A percentile compares a stretch with the other conserved stretches of the same genome.
These are phyloP conservation scores for Hippophae gyantsensis DNA, from an alignment of 306 rosid genomes.

Conservation along the genomic window DNA sequence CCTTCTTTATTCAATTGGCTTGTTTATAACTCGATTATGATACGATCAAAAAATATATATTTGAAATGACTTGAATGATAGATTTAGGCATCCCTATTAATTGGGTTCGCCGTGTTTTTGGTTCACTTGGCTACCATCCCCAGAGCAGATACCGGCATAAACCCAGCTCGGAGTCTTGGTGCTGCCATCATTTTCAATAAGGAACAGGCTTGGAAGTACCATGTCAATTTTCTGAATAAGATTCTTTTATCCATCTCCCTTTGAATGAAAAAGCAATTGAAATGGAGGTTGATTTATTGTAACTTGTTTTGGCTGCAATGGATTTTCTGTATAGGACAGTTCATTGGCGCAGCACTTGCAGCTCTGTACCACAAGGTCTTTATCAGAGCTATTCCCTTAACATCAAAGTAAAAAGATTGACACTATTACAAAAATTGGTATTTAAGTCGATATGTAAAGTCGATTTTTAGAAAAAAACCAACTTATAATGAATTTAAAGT, in stretches of 20 bases:
- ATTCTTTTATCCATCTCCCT: neutral
- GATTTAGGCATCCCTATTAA: conserved; percentile 88
- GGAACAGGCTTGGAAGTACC: conserved; percentile 35
- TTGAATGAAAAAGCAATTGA: too few species aligned
- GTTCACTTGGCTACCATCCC: conserved; percentile 59
- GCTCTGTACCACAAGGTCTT: conserved; percentile 48
- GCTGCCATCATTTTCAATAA: conserved; percentile 45
- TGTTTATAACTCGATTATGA: too few species aligned
- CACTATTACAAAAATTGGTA: too few species aligned
- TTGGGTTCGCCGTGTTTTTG: conserved; percentile 69
- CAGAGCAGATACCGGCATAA: conserved; percentile 46
- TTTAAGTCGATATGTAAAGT: too few species aligned
- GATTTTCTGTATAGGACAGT: conserved; percentile 59
- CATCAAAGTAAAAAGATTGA: conserved; percentile 20
- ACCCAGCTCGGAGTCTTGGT: conserved; percentile 52
- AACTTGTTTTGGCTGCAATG: conserved; percentile 22
- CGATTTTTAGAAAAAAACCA: too few species aligned
- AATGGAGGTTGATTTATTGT: too few species aligned
- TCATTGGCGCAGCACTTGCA: conserved; percentile 52
- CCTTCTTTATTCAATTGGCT: neutral
- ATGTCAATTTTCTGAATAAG: conserved; percentile 15
- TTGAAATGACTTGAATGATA: conserved; percentile 1
- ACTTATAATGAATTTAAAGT: too few species aligned
- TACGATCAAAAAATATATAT: too few species aligned
- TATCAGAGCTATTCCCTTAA: conserved; percentile 55